Evolutionary conservation across 31 red algal genomes (phyloP).

Genomic region (Asparagopsis taxiformis): DNA sequence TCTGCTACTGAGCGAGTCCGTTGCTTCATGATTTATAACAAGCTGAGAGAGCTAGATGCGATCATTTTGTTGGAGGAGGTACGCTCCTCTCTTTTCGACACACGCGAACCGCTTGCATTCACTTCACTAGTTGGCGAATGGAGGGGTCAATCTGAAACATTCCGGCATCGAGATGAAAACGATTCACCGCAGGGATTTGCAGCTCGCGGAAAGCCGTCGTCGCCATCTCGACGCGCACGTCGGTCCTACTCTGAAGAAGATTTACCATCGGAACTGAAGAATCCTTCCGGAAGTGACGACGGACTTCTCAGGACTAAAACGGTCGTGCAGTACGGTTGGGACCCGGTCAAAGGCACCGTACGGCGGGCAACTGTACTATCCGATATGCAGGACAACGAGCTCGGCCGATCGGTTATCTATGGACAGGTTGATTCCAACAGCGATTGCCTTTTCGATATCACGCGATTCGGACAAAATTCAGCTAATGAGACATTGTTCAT

Average conservation of each 20-base stretch:
- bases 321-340: constrained; percentile 1
- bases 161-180: neutral
- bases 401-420: constrained; percentile 8
- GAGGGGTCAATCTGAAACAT: constrained; percentile 1
- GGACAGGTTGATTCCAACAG: neutral
- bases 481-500: constrained; percentile 11
- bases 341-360: neutral
- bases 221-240: neutral
- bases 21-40: neutral
- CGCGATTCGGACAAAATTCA: neutral
- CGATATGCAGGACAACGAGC: constrained; percentile 14
- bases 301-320: constrained; percentile 9
- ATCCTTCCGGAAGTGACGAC: constrained; percentile 16
- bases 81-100: constrained; percentile 10
- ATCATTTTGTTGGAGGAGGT: constrained; percentile 15
- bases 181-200: neutral
- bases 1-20: constrained; percentile 25
- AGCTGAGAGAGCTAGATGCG: neutral
- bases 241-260: constrained; percentile 9
- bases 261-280: constrained; percentile 2
- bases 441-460: constrained; percentile 10
- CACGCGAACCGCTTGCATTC: constrained; percentile 12
- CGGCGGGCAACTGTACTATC: constrained; percentile 14
- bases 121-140: constrained; percentile 19
- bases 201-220: neutral